Conservation (phyloP, 345 rosid species). For the Leavenworthia alabamica region DNA sequence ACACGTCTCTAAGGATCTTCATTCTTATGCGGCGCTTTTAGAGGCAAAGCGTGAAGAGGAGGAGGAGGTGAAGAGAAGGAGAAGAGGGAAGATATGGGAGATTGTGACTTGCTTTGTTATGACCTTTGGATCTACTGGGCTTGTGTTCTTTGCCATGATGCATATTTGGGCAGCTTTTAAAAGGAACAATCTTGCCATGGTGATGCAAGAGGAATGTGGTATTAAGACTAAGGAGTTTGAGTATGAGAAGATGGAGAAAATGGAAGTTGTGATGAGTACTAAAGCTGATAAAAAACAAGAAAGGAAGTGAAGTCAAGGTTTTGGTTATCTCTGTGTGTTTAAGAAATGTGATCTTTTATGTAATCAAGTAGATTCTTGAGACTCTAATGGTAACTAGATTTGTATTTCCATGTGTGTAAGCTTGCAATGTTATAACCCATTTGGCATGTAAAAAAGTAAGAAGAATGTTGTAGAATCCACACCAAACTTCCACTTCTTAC, state of each 20-base stretch:
- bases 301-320: slow-evolving; percentile 42
- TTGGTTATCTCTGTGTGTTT: slow-evolving; percentile 26
- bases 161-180: slow-evolving; percentile 63
- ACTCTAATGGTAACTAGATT: slow-evolving; percentile 1
- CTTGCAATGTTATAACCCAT: not conserved
- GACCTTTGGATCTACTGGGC: slow-evolving; percentile 59
- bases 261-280: slow-evolving; percentile 48
- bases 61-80: slow-evolving; percentile 28
- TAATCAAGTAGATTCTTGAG: slow-evolving; percentile 18
- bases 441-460: not conserved
- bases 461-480: not conserved
- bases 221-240: slow-evolving; percentile 46
- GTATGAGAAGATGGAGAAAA: slow-evolving; percentile 61
- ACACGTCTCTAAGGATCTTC: slow-evolving; percentile 43
- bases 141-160: slow-evolving; percentile 54
- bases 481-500: not conserved
- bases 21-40: slow-evolving; percentile 39
- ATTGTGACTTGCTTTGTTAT: slow-evolving; percentile 51
- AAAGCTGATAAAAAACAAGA: slow-evolving; percentile 36
- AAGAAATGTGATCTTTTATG: slow-evolving; percentile 38
- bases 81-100: slow-evolving; percentile 40
- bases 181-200: slow-evolving; percentile 42
- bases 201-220: slow-evolving; percentile 55
- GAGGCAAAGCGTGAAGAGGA: slow-evolving; percentile 28
- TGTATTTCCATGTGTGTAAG: not conserved